phyloP scores from a whole-genome alignment of 1,284 basidiomycete species.

The Cryptococcus sp. region DNA sequence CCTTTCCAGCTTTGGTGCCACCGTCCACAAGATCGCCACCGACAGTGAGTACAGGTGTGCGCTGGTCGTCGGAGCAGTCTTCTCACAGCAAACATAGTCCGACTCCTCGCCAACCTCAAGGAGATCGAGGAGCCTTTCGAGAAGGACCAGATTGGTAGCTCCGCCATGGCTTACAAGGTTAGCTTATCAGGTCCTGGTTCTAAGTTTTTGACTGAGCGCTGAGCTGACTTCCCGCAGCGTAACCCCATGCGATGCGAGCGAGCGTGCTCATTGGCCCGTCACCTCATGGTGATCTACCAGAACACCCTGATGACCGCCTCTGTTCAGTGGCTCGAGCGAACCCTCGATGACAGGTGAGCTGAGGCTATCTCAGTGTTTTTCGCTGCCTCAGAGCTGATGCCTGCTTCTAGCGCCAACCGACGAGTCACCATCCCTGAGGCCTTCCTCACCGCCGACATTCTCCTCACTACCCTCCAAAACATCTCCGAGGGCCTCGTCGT shows the following conservation, averaged over 20 bases:
- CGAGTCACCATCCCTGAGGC: slow-evolving; percentile 94
- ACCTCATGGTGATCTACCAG: slow-evolving; percentile 88
- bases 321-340: slow-evolving; percentile 96
- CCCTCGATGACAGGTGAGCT: slow-evolving; percentile 79
- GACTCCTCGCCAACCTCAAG: slow-evolving; percentile 89
- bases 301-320: slow-evolving; percentile 88
- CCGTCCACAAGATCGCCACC: slow-evolving; percentile 96
- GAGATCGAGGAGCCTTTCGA: slow-evolving; percentile 99
- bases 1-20: slow-evolving; percentile 86
- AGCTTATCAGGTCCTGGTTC: background rate
- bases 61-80: background rate
- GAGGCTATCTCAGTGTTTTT: background rate
- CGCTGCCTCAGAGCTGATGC: background rate
- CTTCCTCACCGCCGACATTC: slow-evolving; percentile 94
- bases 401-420: slow-evolving; percentile 77
- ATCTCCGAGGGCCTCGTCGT: slow-evolving; percentile 96
- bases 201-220: background rate
- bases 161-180: slow-evolving; percentile 97
- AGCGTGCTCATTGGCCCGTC: slow-evolving; percentile 88
- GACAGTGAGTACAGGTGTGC: slow-evolving; percentile 56
- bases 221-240: slow-evolving; percentile 50
- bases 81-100: slow-evolving; percentile 50
- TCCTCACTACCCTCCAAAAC: slow-evolving; percentile 92
- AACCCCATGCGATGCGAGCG: slow-evolving; percentile 99
- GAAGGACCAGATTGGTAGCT: slow-evolving; percentile 95